phyloP scores from a whole-genome alignment of 208 protist species.

The Wallacemonas collosoma region DNA sequence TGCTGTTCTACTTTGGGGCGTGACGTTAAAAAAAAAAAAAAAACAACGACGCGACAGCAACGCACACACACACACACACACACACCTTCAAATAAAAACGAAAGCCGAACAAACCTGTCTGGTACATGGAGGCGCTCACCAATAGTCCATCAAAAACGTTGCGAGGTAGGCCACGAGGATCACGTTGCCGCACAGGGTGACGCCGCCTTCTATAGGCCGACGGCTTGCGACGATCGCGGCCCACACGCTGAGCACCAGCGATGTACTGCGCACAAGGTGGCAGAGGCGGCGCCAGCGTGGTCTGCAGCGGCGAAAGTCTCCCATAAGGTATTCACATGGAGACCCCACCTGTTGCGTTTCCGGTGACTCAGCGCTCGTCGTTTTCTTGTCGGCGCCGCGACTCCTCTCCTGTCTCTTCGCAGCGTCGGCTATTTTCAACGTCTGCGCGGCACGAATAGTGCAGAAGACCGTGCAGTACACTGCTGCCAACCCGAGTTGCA shows the following conservation, averaged over 20 bases:
- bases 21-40: no score
- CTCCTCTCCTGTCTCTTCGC: not conserved
- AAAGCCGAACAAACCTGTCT: not conserved
- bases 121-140: slow-evolving; percentile 8
- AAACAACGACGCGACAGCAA: no score
- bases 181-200: slow-evolving; percentile 45
- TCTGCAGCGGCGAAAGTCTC: slow-evolving; percentile 34
- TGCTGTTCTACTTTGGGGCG: no score
- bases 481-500: slow-evolving; percentile 38
- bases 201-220: slow-evolving; percentile 57
- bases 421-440: slow-evolving; percentile 5
- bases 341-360: not conserved
- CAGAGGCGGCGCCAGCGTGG: slow-evolving; percentile 20
- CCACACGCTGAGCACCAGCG: slow-evolving; percentile 43
- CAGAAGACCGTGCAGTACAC: slow-evolving; percentile 46
- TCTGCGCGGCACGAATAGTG: slow-evolving; percentile 30
- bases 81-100: not conserved
- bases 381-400: no score
- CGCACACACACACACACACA: not conserved
- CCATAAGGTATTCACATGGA: slow-evolving; percentile 37
- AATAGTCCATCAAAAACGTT: slow-evolving; percentile 27
- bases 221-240: slow-evolving; percentile 45
- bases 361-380: not conserved
- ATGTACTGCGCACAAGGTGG: not conserved
- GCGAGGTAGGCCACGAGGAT: slow-evolving; percentile 34